These are phyloP conservation scores for Ramaria sp. DNA, from an alignment of 768 basidiomycete species.

Conservation along the genomic window DNA sequence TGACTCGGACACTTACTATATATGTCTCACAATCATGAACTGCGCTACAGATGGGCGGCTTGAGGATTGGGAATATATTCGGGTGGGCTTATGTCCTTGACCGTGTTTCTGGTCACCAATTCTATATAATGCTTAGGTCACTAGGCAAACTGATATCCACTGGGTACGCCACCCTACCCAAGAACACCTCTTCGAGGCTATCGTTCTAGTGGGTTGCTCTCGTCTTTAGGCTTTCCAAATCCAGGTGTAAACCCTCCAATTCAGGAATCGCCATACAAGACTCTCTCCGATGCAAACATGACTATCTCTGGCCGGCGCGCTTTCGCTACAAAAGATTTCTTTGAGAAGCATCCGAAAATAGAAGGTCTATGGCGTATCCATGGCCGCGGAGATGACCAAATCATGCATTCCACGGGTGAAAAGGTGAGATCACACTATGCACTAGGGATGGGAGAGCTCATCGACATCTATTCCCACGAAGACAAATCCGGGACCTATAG, in stretches of 20 bases:
- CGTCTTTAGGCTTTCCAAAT: neutral
- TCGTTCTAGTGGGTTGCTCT: neutral
- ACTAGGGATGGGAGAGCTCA: neutral
- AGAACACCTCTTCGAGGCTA: slow-evolving; percentile 9
- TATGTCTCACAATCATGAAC: no score
- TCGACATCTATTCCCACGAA: neutral
- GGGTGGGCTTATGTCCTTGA: slow-evolving; percentile 7
- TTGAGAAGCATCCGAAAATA: slow-evolving; percentile 22
- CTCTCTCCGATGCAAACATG: neutral
- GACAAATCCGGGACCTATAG: slow-evolving; percentile 22
- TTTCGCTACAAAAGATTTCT: slow-evolving; percentile 20
- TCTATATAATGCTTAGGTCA: no score
- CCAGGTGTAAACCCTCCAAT: neutral
- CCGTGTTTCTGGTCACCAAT: no score
- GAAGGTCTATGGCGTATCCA: slow-evolving; percentile 24
- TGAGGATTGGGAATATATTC: neutral
- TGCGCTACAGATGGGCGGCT: no score
- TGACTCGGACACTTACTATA: no score
- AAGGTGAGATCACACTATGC: slow-evolving; percentile 18
- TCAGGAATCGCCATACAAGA: neutral
- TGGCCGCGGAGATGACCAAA: slow-evolving; percentile 29
- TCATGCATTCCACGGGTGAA: slow-evolving; percentile 33
- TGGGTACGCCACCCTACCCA: neutral
- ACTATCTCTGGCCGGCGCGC: neutral
- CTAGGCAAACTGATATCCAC: no score